phyloP scores from a whole-genome alignment of 176 grass and related monocot genomes.

The Carex pumila region DNA sequence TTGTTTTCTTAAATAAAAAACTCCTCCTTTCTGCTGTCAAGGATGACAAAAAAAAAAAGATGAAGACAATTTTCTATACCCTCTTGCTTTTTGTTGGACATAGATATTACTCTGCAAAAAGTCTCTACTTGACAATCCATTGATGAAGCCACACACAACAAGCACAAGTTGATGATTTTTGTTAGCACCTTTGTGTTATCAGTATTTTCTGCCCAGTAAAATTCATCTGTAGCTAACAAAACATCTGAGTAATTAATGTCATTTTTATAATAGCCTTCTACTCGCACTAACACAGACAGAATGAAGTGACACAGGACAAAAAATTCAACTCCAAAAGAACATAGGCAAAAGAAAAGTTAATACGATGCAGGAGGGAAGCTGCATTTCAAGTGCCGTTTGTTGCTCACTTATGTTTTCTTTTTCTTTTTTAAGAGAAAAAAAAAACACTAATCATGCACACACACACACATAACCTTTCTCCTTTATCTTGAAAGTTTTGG shows the following conservation, averaged over 20 bases:
- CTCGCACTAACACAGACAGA: background rate
- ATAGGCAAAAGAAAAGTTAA: background rate
- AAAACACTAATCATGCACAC: background rate
- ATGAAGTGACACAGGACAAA: background rate
- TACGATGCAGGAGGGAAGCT: background rate
- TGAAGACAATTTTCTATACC: background rate
- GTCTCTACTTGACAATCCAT: background rate
- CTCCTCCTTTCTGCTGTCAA: background rate
- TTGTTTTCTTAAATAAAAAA: background rate
- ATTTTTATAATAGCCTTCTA: background rate
- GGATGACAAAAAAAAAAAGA: background rate
- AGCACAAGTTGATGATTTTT: background rate
- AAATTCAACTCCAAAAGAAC: too few species aligned
- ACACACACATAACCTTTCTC: background rate
- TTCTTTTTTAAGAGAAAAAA: too few species aligned
- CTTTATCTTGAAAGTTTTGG: background rate
- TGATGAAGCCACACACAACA: background rate
- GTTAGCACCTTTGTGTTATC: background rate
- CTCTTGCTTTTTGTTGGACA: background rate
- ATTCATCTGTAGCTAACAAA: background rate
- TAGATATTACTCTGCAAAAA: background rate
- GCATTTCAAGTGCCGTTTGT: slow-evolving; percentile 4
- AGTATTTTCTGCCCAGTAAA: background rate
- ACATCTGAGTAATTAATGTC: background rate
- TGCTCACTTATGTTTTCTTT: background rate